These are phyloP conservation scores for Chlamydomonas schloesseri DNA, from an alignment of 139 green algal species.

Conservation along the genomic window DNA sequence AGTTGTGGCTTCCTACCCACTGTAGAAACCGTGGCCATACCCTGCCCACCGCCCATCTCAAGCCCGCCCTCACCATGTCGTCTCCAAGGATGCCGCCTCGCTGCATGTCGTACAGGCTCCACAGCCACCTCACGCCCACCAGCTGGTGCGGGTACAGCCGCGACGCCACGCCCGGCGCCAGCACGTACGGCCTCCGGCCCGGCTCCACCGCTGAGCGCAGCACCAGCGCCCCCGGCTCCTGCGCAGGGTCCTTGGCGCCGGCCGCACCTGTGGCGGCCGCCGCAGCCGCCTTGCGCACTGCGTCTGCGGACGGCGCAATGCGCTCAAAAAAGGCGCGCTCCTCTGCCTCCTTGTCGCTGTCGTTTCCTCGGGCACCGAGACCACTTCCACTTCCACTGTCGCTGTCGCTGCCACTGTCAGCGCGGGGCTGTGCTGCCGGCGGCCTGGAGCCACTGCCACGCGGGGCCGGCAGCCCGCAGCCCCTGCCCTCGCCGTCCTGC, in stretches of 20 bases:
- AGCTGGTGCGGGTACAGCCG: constrained; percentile 82
- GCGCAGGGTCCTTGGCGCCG: not conserved
- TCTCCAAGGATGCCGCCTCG: constrained; percentile 87
- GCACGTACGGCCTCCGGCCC: constrained; percentile 41
- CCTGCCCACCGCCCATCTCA: no score
- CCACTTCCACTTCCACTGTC: not conserved
- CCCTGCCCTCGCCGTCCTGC: not conserved
- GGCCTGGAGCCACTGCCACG: no score
- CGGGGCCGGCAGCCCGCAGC: no score
- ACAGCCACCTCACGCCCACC: constrained; percentile 89
- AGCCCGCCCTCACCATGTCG: constrained; percentile 72
- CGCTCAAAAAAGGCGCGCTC: not conserved
- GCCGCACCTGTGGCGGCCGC: not conserved
- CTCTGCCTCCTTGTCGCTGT: constrained; percentile 2
- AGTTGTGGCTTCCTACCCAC: no score
- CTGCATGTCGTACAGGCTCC: constrained; percentile 63
- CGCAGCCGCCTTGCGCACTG: not conserved
- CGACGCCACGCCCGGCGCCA: constrained; percentile 46
- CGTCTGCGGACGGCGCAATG: not conserved
- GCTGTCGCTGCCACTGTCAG: not conserved
- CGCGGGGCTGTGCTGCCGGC: not conserved
- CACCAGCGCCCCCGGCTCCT: not conserved
- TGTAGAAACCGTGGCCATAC: no score
- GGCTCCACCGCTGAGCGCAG: not conserved
- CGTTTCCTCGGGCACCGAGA: not conserved